Evolutionary conservation across 164 flowering plant species (phyloP), one percentile per base, ranked within the genome.

Genomic region (Vitis rotundifolia): DNA sequence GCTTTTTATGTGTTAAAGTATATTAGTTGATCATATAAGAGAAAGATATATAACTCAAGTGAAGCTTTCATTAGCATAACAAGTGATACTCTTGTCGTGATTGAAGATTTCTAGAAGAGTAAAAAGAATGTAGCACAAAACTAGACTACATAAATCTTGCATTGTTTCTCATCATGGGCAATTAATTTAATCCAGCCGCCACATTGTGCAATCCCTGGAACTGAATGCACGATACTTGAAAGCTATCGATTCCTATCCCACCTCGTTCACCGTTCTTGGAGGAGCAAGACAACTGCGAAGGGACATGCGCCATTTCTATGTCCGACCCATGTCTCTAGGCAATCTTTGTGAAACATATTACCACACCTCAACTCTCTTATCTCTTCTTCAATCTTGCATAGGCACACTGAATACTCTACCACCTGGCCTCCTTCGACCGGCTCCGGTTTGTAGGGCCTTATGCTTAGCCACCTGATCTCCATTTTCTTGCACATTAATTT

Each of bases 271-370:
- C 3, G 18, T 0, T 8, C 48, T 49, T 0, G 11, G 4, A 3
- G 74, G 72, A 62, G 67, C 70, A 0, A 77, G 47, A 8, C 31
- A 55, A 15, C 11, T 55, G 14, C 85, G 79, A 82, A 47, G 0
- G 81, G 83, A 28, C 83, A 82, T 1, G 76, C 73, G 8, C 8
- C 13, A 22, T 22, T 22, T 22, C 66, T 55, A 56, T 37, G 67
- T 0, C 68, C 63, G 2, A 68, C 0, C 81, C 85, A 84, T 26
- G 68, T 58, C 49, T 79, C 82, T 31, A 84, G 73, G 59, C 87
- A 84, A 10, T 7, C 72, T 28, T 52, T 69, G 12, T 84, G 88
- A 61, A 80, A 84, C 9, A 74, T 0, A 66, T 84, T 85, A 11
- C 49, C 13, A 51, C 85, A 84, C 26, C 75, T 73, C 68, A 84